Conservation (phyloP, 441 rosid species). For the Euphorbia corollata region DNA sequence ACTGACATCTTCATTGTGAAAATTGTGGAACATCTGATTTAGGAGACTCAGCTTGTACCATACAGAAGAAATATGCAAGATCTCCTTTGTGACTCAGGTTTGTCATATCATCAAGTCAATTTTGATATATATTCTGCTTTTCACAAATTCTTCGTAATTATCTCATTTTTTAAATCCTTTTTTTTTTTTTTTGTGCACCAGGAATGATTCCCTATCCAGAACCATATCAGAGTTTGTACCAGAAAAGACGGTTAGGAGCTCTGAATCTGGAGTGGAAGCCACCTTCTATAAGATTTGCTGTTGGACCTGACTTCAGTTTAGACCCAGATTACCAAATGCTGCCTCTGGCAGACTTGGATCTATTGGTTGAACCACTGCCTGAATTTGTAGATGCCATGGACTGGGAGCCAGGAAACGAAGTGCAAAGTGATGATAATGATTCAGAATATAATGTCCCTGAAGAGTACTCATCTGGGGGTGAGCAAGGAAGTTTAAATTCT, state of each 20-base stretch:
- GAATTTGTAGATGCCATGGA: constrained; percentile 77
- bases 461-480: constrained; percentile 66
- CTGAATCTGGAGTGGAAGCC: constrained; percentile 91
- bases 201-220: constrained; percentile 93
- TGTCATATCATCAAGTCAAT: constrained; percentile 21
- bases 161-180: constrained; percentile 18
- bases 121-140: constrained; percentile 17
- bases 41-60: constrained; percentile 93
- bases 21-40: constrained; percentile 33
- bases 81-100: constrained; percentile 95
- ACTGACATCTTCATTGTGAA: constrained; percentile 10
- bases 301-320: constrained; percentile 85
- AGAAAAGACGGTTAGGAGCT: constrained; percentile 89
- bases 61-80: constrained; percentile 96
- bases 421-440: constrained; percentile 80
- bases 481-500: constrained; percentile 58
- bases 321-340: constrained; percentile 76
- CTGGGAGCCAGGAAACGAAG: constrained; percentile 84
- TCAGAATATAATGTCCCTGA: constrained; percentile 90
- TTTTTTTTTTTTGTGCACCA: constrained; percentile 28
- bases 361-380: constrained; percentile 66
- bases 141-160: constrained; percentile 12
- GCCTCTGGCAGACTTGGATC: constrained; percentile 83
- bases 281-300: constrained; percentile 57
- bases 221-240: constrained; percentile 95